Evolutionary conservation across 257 asterid genomes (phyloP), one percentile per base, ranked within the genome.

Genomic region (Coffea canephora): DNA sequence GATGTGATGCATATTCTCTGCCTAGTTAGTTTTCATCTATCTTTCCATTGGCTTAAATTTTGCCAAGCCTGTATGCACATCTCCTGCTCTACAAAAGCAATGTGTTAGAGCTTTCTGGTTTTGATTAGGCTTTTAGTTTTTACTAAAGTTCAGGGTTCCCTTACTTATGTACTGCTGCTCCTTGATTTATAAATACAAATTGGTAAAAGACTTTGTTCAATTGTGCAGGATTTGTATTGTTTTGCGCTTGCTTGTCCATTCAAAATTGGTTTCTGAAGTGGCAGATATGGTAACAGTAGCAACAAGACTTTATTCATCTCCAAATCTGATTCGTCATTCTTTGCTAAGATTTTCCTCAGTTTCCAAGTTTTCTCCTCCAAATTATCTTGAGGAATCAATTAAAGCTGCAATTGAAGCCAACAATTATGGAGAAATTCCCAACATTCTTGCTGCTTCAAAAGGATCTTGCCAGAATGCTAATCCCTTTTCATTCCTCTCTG

Each of bases 401-500:
- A 85, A 65, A 79, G 76, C 90, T 52, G 94, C 90, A 48, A 88
- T 92, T 48, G 87, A 87, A 84, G 82, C 85, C 43, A 91, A 92
- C 80, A 72, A 75, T n/a, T 95, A 88, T 72, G 79, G 73, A 25
- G 72, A 85, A 78, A 88, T 95, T 79, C 97, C 97, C 36, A 88
- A 85, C 34, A 81, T 93, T 36, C 89, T 93, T 68, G 75, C 81
- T 25, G 57, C 87, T 71, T 83, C 90, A 18, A 71, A 69, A 54
- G 72, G 19, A 11, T 75, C 84, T 61, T 49, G 61, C 66, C 78
- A 77, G 69, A 88, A 80, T 68, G 82, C 85, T n/a, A 92, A 95
- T 79, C 97, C 97, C 13, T 95, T 93, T 76, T 64, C 85, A 0
- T 92, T 91, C 74, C 91, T 91, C 79, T 85, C 94, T 69, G 55